Evolutionary conservation across 768 basidiomycete genomes (phyloP).

Genomic region (Russula ochroleuca): DNA sequence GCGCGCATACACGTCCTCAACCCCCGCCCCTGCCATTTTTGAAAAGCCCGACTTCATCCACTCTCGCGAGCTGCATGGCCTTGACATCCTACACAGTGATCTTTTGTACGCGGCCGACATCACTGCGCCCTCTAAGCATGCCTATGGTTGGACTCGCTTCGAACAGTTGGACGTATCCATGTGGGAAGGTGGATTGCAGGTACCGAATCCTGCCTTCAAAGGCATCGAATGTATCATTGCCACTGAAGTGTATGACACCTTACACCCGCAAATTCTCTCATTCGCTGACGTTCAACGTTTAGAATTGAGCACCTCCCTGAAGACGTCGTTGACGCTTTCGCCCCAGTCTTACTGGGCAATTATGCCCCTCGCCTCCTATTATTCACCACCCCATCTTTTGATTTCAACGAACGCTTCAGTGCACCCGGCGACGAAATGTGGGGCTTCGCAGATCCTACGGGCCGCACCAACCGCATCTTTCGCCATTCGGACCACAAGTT

Average conservation of each 20-base stretch:
- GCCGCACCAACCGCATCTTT: slow-evolving; percentile 68
- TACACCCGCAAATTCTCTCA: slow-evolving; percentile 1
- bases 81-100: slow-evolving; percentile 57
- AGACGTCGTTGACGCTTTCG: slow-evolving; percentile 54
- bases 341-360: slow-evolving; percentile 66
- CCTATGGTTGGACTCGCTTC: slow-evolving; percentile 47
- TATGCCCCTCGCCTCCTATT: slow-evolving; percentile 74
- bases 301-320: slow-evolving; percentile 79
- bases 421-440: slow-evolving; percentile 42
- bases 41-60: slow-evolving; percentile 44
- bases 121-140: slow-evolving; percentile 41
- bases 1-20: slow-evolving; percentile 41
- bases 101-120: slow-evolving; percentile 51
- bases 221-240: slow-evolving; percentile 67
- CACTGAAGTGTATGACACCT: slow-evolving; percentile 67
- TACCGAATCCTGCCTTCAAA: slow-evolving; percentile 60
- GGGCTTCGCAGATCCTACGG: slow-evolving; percentile 71
- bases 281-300: slow-evolving; percentile 5
- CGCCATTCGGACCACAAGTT: slow-evolving; percentile 84
- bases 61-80: slow-evolving; percentile 55
- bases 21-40: slow-evolving; percentile 19
- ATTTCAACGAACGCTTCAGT: slow-evolving; percentile 74
- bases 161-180: slow-evolving; percentile 60
- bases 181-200: slow-evolving; percentile 72
- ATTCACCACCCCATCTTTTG: slow-evolving; percentile 82